Conservation (phyloP, 371 early-diverging fungal genomes). For the Zopfochytrium polystomum region DNA sequence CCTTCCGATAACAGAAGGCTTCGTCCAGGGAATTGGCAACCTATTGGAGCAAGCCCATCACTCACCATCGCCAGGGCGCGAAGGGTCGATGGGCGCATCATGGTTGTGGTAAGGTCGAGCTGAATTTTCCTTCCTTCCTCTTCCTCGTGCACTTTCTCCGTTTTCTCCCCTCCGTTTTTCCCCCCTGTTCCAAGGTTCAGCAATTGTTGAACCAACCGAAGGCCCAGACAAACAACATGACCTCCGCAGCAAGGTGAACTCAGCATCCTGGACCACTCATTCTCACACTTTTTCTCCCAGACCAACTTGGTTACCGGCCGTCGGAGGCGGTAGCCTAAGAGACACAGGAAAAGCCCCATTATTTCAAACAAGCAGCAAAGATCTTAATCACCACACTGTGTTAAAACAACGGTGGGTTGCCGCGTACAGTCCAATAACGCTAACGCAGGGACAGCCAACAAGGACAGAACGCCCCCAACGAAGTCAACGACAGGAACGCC, state of each 20-base stretch:
- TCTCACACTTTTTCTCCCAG: slow-evolving; percentile 14
- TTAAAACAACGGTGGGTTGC: slow-evolving; percentile 72
- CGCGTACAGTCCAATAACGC: neutral
- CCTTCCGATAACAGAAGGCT: no score
- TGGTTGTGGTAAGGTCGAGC: no score
- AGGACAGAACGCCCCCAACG: slow-evolving; percentile 74
- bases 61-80: no score
- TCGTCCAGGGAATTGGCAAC: no score
- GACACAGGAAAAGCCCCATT: slow-evolving; percentile 70
- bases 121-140: no score
- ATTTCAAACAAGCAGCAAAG: slow-evolving; percentile 70
- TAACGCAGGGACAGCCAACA: slow-evolving; percentile 55
- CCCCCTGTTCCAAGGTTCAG: no score
- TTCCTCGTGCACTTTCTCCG: no score
- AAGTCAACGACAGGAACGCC: slow-evolving; percentile 55
- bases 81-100: no score
- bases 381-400: slow-evolving; percentile 81
- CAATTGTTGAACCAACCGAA: no score
- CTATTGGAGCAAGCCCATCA: no score
- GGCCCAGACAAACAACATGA: no score
- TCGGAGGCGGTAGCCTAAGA: slow-evolving; percentile 45
- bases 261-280: neutral
- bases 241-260: slow-evolving; percentile 1
- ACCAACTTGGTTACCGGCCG: slow-evolving; percentile 51
- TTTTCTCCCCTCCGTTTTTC: no score